Percentiles rank a stretch among this genome's conserved stretches.
phyloP scores from a whole-genome alignment of 805 yeast genomes.

The Sugiyamaella lignohabitans region DNA sequence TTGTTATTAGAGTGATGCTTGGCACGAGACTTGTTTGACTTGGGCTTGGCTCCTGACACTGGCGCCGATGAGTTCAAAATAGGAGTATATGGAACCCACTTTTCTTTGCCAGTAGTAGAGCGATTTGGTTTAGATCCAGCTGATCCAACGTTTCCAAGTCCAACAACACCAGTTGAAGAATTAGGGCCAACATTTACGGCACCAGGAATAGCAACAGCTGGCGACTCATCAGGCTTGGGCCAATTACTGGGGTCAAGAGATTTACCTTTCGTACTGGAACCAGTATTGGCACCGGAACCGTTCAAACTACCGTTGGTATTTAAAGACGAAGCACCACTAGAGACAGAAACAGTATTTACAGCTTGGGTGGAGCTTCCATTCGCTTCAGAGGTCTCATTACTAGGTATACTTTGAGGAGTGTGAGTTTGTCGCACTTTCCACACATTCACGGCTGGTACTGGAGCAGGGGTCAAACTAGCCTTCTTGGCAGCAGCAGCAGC shows the following conservation, averaged over 20 bases:
- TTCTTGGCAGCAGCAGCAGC: conserved; percentile 24
- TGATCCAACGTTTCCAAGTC: conserved; percentile 15
- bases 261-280: not conserved
- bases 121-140: conserved; percentile 14
- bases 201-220: conserved; percentile 1
- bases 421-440: conserved; percentile 41
- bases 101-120: conserved; percentile 48
- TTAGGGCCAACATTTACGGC: conserved; percentile 15
- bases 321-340: not conserved
- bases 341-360: not conserved
- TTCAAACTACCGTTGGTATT: not conserved
- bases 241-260: conserved; percentile 19
- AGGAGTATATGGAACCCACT: conserved; percentile 68
- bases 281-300: conserved; percentile 2
- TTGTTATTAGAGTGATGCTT: conserved; percentile 4
- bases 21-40: conserved; percentile 23
- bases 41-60: conserved; percentile 16
- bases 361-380: not conserved
- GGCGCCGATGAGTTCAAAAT: conserved; percentile 35
- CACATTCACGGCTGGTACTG: conserved; percentile 55
- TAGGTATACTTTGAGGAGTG: not conserved
- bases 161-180: not conserved
- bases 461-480: conserved; percentile 52
- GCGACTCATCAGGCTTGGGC: conserved; percentile 22
- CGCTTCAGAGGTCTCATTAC: not conserved